phyloP scores from a whole-genome alignment of 768 basidiomycete species.

The Hemileccinum rubropunctum region DNA sequence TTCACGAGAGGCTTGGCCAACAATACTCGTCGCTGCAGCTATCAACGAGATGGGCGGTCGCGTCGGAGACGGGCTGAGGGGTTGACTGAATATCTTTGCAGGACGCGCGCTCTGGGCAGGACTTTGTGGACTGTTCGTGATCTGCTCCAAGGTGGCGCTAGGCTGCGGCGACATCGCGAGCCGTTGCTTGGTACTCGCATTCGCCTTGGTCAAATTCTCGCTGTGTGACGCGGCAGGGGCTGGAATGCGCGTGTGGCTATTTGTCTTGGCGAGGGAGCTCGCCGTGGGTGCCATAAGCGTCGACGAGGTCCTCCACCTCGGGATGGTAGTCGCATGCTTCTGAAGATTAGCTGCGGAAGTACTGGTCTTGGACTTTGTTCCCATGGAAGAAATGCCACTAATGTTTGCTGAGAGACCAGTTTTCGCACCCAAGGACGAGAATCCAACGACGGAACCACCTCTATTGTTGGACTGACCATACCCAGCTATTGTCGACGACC shows the following conservation, averaged over 20 bases:
- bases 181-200: slow-evolving; percentile 12
- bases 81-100: slow-evolving; percentile 51
- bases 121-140: slow-evolving; percentile 33
- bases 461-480: slow-evolving; percentile 13
- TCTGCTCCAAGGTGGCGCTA: slow-evolving; percentile 26
- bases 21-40: slow-evolving; percentile 28
- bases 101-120: slow-evolving; percentile 15
- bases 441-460: slow-evolving; percentile 20
- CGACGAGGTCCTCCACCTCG: slow-evolving; percentile 36
- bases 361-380: slow-evolving; percentile 20
- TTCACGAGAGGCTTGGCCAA: slow-evolving; percentile 3
- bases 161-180: slow-evolving; percentile 12
- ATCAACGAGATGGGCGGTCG: slow-evolving; percentile 29
- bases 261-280: slow-evolving; percentile 67
- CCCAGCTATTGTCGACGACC: slow-evolving; percentile 17
- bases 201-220: slow-evolving; percentile 17
- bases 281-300: slow-evolving; percentile 73
- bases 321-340: slow-evolving; percentile 10
- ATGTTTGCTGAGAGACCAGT: slow-evolving; percentile 24
- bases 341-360: slow-evolving; percentile 5
- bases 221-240: slow-evolving; percentile 11
- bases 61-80: slow-evolving; percentile 35
- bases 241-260: slow-evolving; percentile 23
- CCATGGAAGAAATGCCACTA: slow-evolving; percentile 28
- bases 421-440: slow-evolving; percentile 41